Evolutionary conservation across 2,329 filamentous ascomycete genomes (phyloP).

Genomic region (Pestalotiopsis sp.): DNA sequence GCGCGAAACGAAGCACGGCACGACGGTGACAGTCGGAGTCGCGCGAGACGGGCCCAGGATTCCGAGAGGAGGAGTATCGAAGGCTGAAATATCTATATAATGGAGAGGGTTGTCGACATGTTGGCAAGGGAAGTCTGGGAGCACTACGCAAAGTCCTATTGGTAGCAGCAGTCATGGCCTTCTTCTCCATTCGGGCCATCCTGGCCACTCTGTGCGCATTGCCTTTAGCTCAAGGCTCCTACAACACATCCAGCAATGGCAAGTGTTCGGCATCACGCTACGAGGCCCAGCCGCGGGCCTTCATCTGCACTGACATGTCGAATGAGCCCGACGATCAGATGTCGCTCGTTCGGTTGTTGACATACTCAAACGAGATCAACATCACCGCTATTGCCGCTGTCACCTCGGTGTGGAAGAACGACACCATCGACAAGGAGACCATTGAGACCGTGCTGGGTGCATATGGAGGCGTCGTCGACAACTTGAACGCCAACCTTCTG

Average conservation of each 20-base stretch:
- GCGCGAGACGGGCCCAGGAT: not conserved
- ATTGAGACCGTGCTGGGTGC: conserved; percentile 38
- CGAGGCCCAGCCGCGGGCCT: conserved; percentile 28
- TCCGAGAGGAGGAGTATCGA: not conserved
- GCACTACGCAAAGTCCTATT: not conserved
- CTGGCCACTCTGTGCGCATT: not conserved
- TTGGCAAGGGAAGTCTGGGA: not conserved
- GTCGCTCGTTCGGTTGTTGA: conserved; percentile 36
- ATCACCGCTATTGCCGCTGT: conserved; percentile 37
- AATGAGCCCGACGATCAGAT: conserved; percentile 41
- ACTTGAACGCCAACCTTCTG: conserved; percentile 42
- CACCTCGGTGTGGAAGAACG: conserved; percentile 40
- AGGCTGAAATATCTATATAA: not conserved
- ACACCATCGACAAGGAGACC: conserved; percentile 32
- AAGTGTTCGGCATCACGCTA: conserved; percentile 5
- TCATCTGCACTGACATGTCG: conserved; percentile 38
- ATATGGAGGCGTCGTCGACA: conserved; percentile 39
- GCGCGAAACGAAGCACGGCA: not conserved
- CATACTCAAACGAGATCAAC: conserved; percentile 40
- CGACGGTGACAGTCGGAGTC: not conserved
- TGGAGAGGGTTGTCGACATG: not conserved
- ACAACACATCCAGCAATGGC: not conserved
- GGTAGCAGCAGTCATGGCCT: not conserved
- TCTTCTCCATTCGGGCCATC: not conserved
- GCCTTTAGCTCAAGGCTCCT: not conserved